Evolutionary conservation across 768 basidiomycete genomes (phyloP).

Genomic region (Lentinula detonsa): DNA sequence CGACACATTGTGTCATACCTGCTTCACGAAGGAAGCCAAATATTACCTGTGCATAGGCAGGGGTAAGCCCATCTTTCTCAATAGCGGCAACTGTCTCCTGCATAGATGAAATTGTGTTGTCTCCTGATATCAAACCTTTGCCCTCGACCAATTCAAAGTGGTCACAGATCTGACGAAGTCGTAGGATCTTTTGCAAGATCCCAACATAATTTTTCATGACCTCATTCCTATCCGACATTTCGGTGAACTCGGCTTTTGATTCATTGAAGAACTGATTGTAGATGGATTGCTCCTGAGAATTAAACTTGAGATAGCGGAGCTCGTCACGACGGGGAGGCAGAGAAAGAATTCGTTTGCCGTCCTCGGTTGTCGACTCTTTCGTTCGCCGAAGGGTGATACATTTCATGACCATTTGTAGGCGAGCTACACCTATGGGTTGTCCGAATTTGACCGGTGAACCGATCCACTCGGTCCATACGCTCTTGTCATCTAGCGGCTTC

Average conservation of each 20-base stretch:
- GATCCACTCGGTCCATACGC: constrained; percentile 88
- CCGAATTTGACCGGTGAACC: constrained; percentile 91
- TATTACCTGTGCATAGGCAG: constrained; percentile 70
- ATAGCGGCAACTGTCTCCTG: constrained; percentile 79
- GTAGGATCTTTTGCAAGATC: constrained; percentile 92
- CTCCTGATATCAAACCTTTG: constrained; percentile 43
- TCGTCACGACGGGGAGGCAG: constrained; percentile 91
- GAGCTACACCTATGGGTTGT: constrained; percentile 81
- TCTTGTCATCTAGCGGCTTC: constrained; percentile 90
- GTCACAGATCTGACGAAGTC: constrained; percentile 96
- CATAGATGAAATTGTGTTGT: constrained; percentile 54
- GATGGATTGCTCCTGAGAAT: constrained; percentile 72
- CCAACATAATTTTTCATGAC: constrained; percentile 99
- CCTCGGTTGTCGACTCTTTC: constrained; percentile 77
- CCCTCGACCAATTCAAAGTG: constrained; percentile 86
- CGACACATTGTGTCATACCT: constrained; percentile 82
- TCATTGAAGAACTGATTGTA: constrained; percentile 88
- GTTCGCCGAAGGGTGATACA: constrained; percentile 95
- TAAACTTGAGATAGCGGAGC: constrained; percentile 79
- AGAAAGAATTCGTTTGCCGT: constrained; percentile 81
- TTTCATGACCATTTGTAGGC: constrained; percentile 96
- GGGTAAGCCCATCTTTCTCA: constrained; percentile 70
- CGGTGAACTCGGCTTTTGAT: constrained; percentile 88
- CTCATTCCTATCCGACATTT: constrained; percentile 82
- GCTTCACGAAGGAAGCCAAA: constrained; percentile 83